Base-by-base conservation (phyloP, 352 stramenopile genomes). In the Globisporangium nodosum region DNA sequence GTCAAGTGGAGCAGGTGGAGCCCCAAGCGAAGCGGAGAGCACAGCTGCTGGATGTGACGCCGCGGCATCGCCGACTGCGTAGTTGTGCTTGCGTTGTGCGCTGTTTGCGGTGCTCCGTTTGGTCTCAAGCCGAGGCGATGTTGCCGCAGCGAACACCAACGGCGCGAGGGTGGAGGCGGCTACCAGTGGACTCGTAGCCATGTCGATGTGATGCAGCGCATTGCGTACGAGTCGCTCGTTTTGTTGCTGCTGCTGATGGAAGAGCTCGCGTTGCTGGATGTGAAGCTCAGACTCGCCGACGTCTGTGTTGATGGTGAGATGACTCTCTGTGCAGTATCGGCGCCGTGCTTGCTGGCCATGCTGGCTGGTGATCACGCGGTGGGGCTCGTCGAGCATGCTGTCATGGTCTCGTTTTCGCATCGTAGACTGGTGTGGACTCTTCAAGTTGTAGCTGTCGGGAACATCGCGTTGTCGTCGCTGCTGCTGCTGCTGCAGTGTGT, bases 1-100 rank as follows among this genome's bases (percentile, higher is more conserved):
- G 16, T 72, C 56, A 2, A 76, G 30, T 18, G 57, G 49, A 5
- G 59, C 46, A 12, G 68, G 58, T 13, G 63, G 6, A 5, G 15
- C 30, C 3, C 13, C n/a, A 12, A 18, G 16, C 0, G 54, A 21
- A 31, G 18, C 6, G 12, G 24, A 45, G 4, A 33, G 33, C 1
- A n/a, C 0, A 31, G 24, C n/a, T 43, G 37, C 15, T 3, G 30
- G 35, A 27, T 13, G 53, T 18, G 35, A 15, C 11, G 21, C 21
- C 30, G 11, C 8, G 7, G 35, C 2, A 15, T 20, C 40, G n/a
- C n/a, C 45, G 0, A 27, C 8, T 11, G 24, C 15, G 13, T 58
- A 42, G 35, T 11, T 60, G 13, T 35, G 47, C 13, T 47, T 24
- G 42, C 9, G 51, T 4, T 57, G 31, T 0, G 15, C 20, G 3